Percentiles rank a stretch among this genome's conserved stretches.
These are phyloP conservation scores for Macrotyloma uniflorum DNA, from an alignment of 306 rosid species.

Conservation along the genomic window DNA sequence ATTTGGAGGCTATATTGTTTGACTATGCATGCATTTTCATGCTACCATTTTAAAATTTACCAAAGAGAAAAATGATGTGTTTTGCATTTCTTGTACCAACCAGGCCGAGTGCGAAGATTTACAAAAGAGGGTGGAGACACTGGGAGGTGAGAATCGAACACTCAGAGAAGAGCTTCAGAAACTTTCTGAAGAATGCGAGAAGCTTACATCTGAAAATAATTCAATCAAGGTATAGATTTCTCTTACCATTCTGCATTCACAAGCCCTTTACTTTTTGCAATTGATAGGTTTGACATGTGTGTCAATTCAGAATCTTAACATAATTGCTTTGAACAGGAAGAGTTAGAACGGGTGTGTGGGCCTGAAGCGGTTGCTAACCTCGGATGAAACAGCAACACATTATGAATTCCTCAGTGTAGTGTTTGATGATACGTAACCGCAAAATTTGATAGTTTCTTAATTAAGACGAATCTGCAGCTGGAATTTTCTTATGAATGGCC, in stretches of 20 bases:
- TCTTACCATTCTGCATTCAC: slow-evolving; percentile 1
- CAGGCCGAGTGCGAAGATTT: slow-evolving; percentile 98
- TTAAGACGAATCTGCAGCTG: slow-evolving; percentile 45
- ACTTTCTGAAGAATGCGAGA: slow-evolving; percentile 87
- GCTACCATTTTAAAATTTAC: not conserved
- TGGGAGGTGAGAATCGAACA: slow-evolving; percentile 71
- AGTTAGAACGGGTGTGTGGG: slow-evolving; percentile 77
- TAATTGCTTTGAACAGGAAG: slow-evolving; percentile 69
- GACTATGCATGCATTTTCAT: not conserved
- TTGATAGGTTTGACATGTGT: not conserved
- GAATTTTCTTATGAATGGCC: slow-evolving; percentile 48
- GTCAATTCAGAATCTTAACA: too few species aligned
- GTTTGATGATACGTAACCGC: slow-evolving; percentile 44
- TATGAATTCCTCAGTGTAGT: not conserved
- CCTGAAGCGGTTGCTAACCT: slow-evolving; percentile 77
- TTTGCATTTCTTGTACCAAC: slow-evolving; percentile 38
- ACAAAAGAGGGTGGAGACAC: slow-evolving; percentile 78
- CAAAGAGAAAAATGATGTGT: not conserved
- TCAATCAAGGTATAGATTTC: slow-evolving; percentile 68
- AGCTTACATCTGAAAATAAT: slow-evolving; percentile 79
- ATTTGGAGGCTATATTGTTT: slow-evolving; percentile 1
- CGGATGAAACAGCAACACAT: slow-evolving; percentile 37
- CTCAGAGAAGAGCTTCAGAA: slow-evolving; percentile 83
- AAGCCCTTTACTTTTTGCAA: not conserved
- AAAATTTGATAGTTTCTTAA: slow-evolving; percentile 23